Evolutionary conservation across 1,284 basidiomycete species (phyloP), one percentile per base, ranked within the genome.

Genomic region (Mycosarcoma mackinlayi): DNA sequence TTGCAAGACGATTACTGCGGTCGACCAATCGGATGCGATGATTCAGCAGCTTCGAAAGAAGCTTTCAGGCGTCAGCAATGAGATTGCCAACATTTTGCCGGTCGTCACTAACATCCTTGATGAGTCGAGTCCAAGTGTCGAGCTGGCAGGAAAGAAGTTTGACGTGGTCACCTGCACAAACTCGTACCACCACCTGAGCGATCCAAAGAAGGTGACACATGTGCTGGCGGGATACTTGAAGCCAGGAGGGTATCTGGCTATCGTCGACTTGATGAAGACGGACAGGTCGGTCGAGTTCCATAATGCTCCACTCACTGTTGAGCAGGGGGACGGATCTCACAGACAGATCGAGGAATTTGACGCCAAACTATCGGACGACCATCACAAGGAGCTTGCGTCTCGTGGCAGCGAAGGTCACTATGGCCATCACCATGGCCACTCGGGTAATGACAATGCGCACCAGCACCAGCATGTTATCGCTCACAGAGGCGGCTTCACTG

Each of bases 101-200:
- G 34, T 57, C 10, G 55, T 63, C 18, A 42, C 51, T 4, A 45
- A 71, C 21, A 58, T 71, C 9, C 46, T 61, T 6, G 48, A 33
- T 11, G 42, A 33, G 6, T 37, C 8, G 6, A 7, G 21, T 0
- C 18, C 33, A 4, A 35, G 24, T 3, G 31, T 24, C 11, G 24
- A 35, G 14, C 46, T 68, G 16, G 28, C 60, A 14, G 52, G 56
- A 0, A 53, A 50, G 44, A 40, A 35, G 27, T 67, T 68, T 19
- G 70, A 73, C 30, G 58, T 73, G 18, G 55, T 73, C 40, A 61
- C 65, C 3, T 73, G 70, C 58, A 73, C 70, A 7, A 73, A 65
- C 21, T 27, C 61, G n/a, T 73, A 57, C 50, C 70, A 73, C 31
- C 70, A 73, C 48, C 49, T 73, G 7, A 56, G 54, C 31, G 70